Conservation (phyloP, 371 early-diverging fungal genomes). For the Choanephora cucurbitarum region DNA sequence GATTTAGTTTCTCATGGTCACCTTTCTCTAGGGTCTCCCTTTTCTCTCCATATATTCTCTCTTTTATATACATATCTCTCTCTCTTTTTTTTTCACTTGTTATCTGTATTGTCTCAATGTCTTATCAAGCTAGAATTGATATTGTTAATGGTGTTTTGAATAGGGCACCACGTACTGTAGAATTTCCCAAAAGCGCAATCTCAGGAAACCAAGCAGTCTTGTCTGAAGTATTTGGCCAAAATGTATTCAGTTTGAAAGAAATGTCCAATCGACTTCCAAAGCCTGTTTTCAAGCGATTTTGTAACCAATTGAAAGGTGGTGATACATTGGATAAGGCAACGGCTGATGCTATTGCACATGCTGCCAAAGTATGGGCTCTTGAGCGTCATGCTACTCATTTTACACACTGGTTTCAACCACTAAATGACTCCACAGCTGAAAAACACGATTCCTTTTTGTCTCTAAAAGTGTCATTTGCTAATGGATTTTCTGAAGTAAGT, state of each 20-base stretch:
- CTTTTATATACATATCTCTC: too few relatives aligned
- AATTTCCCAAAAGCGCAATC: constrained; percentile 72
- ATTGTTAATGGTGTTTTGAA: constrained; percentile 49
- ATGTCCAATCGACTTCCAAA: constrained; percentile 91
- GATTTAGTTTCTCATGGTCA: too few relatives aligned
- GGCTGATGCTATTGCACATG: constrained; percentile 97
- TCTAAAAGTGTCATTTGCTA: constrained; percentile 70
- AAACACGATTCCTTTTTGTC: constrained; percentile 98
- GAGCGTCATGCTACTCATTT: constrained; percentile 95
- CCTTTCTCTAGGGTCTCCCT: too few relatives aligned
- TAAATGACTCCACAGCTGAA: constrained; percentile 97
- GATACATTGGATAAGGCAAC: constrained; percentile 87
- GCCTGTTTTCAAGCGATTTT: constrained; percentile 89
- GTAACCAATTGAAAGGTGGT: constrained; percentile 86
- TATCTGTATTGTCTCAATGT: constrained; percentile 12
- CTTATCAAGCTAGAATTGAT: constrained; percentile 52
- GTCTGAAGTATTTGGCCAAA: constrained; percentile 89
- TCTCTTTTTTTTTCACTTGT: too few relatives aligned
- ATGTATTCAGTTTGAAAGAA: constrained; percentile 87
- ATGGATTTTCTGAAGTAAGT: constrained; percentile 72
- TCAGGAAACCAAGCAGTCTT: constrained; percentile 58
- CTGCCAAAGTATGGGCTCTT: constrained; percentile 96
- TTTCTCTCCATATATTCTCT: too few relatives aligned
- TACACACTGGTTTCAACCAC: constrained; percentile 99
- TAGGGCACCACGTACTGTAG: constrained; percentile 60